A percentile compares a stretch with the other conserved stretches of the same genome.
phyloP scores from a whole-genome alignment of 1,284 basidiomycete species.

The Ceratobasidium sp. region DNA sequence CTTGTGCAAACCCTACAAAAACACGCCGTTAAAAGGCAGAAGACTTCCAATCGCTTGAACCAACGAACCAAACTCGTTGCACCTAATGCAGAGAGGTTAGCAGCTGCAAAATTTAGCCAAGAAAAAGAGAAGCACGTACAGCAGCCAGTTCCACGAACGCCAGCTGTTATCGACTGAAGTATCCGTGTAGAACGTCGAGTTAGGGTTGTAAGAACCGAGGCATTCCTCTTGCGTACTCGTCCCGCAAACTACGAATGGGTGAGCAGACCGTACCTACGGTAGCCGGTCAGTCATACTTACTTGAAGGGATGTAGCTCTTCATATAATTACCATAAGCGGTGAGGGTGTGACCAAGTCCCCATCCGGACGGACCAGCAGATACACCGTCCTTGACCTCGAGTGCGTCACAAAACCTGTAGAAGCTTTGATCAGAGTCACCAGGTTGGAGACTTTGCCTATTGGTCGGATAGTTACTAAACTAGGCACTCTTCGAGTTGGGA shows the following conservation, averaged over 20 bases:
- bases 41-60: neutral
- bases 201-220: slow-evolving; percentile 63
- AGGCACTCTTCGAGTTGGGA: neutral
- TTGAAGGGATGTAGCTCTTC: slow-evolving; percentile 56
- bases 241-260: slow-evolving; percentile 5
- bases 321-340: slow-evolving; percentile 66
- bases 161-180: slow-evolving; percentile 60
- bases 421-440: slow-evolving; percentile 53
- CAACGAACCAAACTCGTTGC: slow-evolving; percentile 44
- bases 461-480: neutral
- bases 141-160: slow-evolving; percentile 66
- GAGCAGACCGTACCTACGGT: slow-evolving; percentile 13
- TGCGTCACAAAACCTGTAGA: slow-evolving; percentile 74
- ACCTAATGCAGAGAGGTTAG: slow-evolving; percentile 44
- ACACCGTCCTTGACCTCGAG: slow-evolving; percentile 70
- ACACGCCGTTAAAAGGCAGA: neutral
- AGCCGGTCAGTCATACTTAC: slow-evolving; percentile 50
- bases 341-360: slow-evolving; percentile 69
- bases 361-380: slow-evolving; percentile 62
- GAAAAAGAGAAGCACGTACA: slow-evolving; percentile 1
- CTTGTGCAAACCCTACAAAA: slow-evolving; percentile 37
- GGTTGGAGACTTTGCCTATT: slow-evolving; percentile 55
- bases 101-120: slow-evolving; percentile 29
- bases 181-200: slow-evolving; percentile 59
- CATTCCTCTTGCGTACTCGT: slow-evolving; percentile 51